Base-by-base conservation (phyloP, 768 basidiomycete genomes). In the Sporobolomyces pararoseus region DNA sequence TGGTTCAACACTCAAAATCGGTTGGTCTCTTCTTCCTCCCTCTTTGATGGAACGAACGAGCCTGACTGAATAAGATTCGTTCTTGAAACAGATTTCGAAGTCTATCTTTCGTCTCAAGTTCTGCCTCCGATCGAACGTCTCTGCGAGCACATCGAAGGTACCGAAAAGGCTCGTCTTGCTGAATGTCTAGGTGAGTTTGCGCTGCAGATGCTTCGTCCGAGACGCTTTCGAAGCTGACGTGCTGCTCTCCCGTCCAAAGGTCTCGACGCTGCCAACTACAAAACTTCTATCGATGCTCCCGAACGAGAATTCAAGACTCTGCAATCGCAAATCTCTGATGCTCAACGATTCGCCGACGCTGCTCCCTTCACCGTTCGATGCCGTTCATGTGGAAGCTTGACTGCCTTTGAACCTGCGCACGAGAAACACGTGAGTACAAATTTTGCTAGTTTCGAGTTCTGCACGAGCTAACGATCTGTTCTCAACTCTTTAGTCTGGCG, bases 101-200 rank as follows among this genome's bases (percentile, higher is more conserved):
- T 89, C 79, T 99, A 98, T 79, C 83, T 99, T 13, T 85, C 89
- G 6, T 85, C 90, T 32, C 96, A 99, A 80, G 86, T 99, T 37
- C 81, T 99, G 4, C 96, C 96, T 5, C 94, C 96, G 0, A 87
- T 98, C 65, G 90, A 96, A 77, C 88, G 96, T 73, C 81, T 99
- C 57, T 99, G 96, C 78, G 96, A 96, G 50, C 88, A 90, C 2
- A 98, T 99, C 52, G 91, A 96, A 75, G 95, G 94, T 10, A 97
- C 94, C 0, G 95, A 98, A 75, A 85, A 90, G 32, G 83, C 93
- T 10, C 85, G 94, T 42, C 81, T 99, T 27, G 96, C 96, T 0
- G 95, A 98, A 81, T 97, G 92, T 78, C 85, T 99, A 9, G 95
- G 93, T 91, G 0, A 80, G 79, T 14, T 82, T 82, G 31, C 68